Evolutionary conservation across 2,329 filamentous ascomycete species (phyloP), one percentile per base, ranked within the genome.

Genomic region (Ploettnerulaceae sp.): DNA sequence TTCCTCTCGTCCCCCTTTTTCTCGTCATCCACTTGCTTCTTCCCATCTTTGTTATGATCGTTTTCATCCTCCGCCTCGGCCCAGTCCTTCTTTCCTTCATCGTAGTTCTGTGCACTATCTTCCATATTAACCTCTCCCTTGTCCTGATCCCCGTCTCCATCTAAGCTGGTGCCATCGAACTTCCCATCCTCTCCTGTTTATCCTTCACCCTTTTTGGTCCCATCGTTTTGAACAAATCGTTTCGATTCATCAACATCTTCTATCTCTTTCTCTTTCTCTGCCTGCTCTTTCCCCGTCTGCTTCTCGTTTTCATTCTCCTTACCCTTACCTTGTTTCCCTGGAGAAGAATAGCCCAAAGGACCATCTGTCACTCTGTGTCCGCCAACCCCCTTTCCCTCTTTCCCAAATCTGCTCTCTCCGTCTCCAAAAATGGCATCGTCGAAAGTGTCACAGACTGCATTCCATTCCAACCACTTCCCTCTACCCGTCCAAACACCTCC

Each of bases 401-500:
- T 11, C 5, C 60, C 64, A 64, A 67, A 72, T 1, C 51, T 54
- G 0, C 72, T 74, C 20, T 67, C 64, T 0, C 66, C 68, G 54
- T 77, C 74, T 6, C 63, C 59, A 52, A 78, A 77, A 0, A 75
- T 58, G 25, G 67, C 66, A 6, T 67, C 63, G 24, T 71, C 69
- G 17, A 69, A 61, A 2, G 69, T 67, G 9, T 63, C 61, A 22
- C 72, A 75, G 4, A 75, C 65, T 18, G 75, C 71, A 5, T 65
- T 66, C 62, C 73, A 74, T 0, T 66, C 66, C 17, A 74, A 49
- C 73, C 74, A 78, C 29, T 28, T 36, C 15, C 51, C 51, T n/a
- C 21, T 33, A 9, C 68, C 69, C 0, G 73, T 75, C 75, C 75
- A 79, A 3, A 76, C 61, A 6, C 75, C 75, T 3, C 74, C 74